Evolutionary conservation across 148 eudicot genomes (phyloP), one percentile per base, ranked within the genome.

Genomic region (Linanthus parryae): DNA sequence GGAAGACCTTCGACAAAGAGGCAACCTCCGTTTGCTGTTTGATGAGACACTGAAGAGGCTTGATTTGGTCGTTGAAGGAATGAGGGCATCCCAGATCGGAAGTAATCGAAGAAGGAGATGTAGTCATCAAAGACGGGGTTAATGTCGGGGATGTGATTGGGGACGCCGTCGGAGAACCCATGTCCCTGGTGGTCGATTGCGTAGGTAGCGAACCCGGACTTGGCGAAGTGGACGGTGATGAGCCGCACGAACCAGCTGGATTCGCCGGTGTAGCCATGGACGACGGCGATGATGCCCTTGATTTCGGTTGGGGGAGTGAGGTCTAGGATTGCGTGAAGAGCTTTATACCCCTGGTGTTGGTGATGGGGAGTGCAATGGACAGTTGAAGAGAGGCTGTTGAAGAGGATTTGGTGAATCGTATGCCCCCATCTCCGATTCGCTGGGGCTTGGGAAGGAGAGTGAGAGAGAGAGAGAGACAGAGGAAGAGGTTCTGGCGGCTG

Each of bases 261-360:
- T 74, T 92, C 99, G 53, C 99, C 96, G 35, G 99, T 87, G 91
- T 56, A 92, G 58, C 99, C 99, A 49, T 92, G 98, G 22, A 92
- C 88, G 43, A 79, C 71, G 59, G 78, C 76, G 48, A 92, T 61
- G 9, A 65, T 46, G 45, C 75, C 92, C 3, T 50, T 14, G 52
- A 63, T 36, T 4, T 65, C 41, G 15, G 62, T 13, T 0, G 63
- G 68, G 63, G 62, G 3, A 66, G 69, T 8, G 98, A 96, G 64
- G 66, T 38, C 99, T 96, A 92, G 66, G 59, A 77, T 26, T 92
- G 99, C 15, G 96, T 87, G 78, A 84, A 92, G 58, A 92, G 94
- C 57, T 75, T 79, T 44, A 92, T 69, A 13, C 84, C 88, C 1
- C 80, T 70, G 0, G 89, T 42, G 68, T 80, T 73, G 39, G 99